Conservation (phyloP, 23 red algal species). For the Gracilaria caudata region DNA sequence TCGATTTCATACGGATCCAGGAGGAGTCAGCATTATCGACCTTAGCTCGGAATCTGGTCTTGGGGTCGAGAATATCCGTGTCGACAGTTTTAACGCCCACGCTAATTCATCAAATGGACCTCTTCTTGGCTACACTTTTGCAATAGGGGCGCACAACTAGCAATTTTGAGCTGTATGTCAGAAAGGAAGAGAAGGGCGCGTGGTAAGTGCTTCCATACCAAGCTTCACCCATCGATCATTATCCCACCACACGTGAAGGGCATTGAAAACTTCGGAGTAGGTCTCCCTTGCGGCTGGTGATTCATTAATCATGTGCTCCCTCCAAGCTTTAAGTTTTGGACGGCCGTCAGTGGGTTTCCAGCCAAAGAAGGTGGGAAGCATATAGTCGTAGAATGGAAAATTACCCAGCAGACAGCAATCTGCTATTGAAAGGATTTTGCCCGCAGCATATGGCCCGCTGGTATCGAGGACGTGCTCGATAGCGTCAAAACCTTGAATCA, state of each 20-base stretch:
- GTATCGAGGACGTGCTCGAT: conserved; percentile 64
- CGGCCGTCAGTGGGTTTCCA: conserved; percentile 62
- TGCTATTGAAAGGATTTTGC: conserved; percentile 73
- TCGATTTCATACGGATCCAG: conserved; percentile 48
- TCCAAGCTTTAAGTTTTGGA: conserved; percentile 74
- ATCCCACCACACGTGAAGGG: conserved; percentile 70
- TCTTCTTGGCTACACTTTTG: conserved; percentile 57
- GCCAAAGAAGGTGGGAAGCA: conserved; percentile 81
- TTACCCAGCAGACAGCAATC: conserved; percentile 76
- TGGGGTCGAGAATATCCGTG: not conserved
- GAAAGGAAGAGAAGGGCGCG: conserved; percentile 43
- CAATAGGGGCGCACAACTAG: not conserved
- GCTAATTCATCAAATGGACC: conserved; percentile 19
- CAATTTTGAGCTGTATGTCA: not conserved
- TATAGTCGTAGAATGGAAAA: conserved; percentile 78
- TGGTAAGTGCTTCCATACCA: conserved; percentile 66
- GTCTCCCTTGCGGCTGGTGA: conserved; percentile 63
- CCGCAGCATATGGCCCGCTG: conserved; percentile 59
- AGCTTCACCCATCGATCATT: conserved; percentile 74
- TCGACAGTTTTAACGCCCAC: conserved; percentile 52
- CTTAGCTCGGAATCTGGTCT: conserved; percentile 2
- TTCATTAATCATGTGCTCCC: conserved; percentile 55
- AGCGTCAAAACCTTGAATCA: conserved; percentile 54
- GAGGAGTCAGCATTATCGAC: conserved; percentile 46
- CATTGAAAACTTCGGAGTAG: conserved; percentile 70